A percentile compares a stretch with the other conserved stretches of the same genome.
Conservation (phyloP, 192 early-diverging fungal genomes). For the Podila clonocystis region DNA sequence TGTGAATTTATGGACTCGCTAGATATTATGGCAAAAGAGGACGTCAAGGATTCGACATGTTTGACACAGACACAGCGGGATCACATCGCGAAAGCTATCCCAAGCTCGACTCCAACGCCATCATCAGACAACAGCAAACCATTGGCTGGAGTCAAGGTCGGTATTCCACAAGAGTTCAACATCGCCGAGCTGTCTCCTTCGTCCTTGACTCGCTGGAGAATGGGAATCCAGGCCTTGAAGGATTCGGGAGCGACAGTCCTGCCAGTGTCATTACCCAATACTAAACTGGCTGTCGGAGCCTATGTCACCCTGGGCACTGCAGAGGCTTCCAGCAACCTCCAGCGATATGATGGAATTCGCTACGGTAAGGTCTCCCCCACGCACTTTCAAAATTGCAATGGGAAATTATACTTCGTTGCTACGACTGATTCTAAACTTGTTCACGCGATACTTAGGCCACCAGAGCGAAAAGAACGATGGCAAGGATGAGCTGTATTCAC, state of each 20-base stretch:
- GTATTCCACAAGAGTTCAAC: slow-evolving; percentile 71
- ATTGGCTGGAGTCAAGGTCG: slow-evolving; percentile 11
- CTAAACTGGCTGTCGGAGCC: slow-evolving; percentile 74
- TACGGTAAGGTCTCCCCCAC: slow-evolving; percentile 65
- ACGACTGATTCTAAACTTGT: not conserved
- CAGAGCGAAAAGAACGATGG: slow-evolving; percentile 18
- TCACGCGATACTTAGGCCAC: slow-evolving; percentile 36
- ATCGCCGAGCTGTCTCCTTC: slow-evolving; percentile 72
- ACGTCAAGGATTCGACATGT: slow-evolving; percentile 70
- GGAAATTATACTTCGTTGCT: no score
- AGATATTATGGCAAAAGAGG: slow-evolving; percentile 65
- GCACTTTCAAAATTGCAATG: no score
- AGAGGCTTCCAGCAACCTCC: slow-evolving; percentile 92
- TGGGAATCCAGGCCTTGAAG: slow-evolving; percentile 64
- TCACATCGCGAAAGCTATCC: slow-evolving; percentile 8
- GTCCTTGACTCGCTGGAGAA: slow-evolving; percentile 67
- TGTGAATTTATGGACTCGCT: not conserved
- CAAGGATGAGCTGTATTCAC: slow-evolving; percentile 60
- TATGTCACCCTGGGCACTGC: slow-evolving; percentile 92
- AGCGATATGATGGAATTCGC: slow-evolving; percentile 87
- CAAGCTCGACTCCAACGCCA: not conserved
- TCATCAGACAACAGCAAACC: slow-evolving; percentile 2
- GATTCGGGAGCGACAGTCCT: slow-evolving; percentile 73
- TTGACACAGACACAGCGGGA: slow-evolving; percentile 29
- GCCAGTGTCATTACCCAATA: slow-evolving; percentile 77